Conservation (phyloP, 805 yeast genomes). For the Candida incommunis region DNA sequence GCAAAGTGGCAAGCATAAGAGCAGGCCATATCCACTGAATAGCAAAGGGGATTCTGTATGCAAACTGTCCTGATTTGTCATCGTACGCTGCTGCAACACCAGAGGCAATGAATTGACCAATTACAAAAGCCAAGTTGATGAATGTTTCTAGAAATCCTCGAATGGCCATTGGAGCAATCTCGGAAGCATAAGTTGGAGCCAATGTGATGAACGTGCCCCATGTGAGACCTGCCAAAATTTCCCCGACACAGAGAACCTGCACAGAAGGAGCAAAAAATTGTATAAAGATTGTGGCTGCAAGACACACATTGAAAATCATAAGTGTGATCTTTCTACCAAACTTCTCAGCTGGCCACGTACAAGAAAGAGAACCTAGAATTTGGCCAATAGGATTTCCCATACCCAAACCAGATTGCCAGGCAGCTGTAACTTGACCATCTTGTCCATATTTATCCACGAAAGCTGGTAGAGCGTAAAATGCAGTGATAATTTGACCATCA, state of each 20-base stretch:
- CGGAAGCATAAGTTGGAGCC: conserved; percentile 4
- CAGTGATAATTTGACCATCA: conserved; percentile 27
- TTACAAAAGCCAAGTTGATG: background rate
- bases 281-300: conserved; percentile 29
- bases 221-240: conserved; percentile 18
- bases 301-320: conserved; percentile 23
- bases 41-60: conserved; percentile 9
- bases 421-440: conserved; percentile 10
- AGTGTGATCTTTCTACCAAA: conserved; percentile 33
- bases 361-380: conserved; percentile 31
- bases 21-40: conserved; percentile 10
- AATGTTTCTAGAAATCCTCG: conserved; percentile 3
- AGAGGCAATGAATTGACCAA: background rate
- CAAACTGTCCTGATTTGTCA: conserved; percentile 2
- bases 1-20: conserved; percentile 5
- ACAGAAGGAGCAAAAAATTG: conserved; percentile 31
- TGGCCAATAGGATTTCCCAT: conserved; percentile 26
- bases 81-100: background rate
- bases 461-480: conserved; percentile 32
- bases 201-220: background rate
- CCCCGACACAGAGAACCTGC: conserved; percentile 26
- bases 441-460: conserved; percentile 29
- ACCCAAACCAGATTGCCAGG: conserved; percentile 18
- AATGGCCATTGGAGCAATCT: conserved; percentile 4
- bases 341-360: conserved; percentile 31